Percentiles rank a stretch among this genome's conserved stretches.
Conservation (phyloP, 345 rosid genomes). For the Rhodamnia rubescens region DNA sequence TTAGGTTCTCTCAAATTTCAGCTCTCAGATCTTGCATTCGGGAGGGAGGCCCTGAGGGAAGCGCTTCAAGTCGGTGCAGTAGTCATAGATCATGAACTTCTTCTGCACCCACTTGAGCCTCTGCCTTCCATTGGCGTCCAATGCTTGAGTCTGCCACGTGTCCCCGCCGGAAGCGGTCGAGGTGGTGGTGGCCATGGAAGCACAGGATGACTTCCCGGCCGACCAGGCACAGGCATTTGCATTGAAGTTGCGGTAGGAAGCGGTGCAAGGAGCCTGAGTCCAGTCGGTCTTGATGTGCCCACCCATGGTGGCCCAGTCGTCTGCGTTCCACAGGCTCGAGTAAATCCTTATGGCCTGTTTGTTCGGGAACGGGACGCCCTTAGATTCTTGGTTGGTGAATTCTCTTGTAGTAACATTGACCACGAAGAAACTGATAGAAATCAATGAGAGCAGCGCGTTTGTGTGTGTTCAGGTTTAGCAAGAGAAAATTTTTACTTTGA, state of each 20-base stretch:
- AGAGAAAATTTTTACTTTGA: background rate
- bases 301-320: constrained; percentile 55
- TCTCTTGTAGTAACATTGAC: constrained; percentile 41
- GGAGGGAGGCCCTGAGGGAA: constrained; percentile 44
- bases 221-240: constrained; percentile 32
- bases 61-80: constrained; percentile 34
- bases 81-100: constrained; percentile 47
- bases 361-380: constrained; percentile 33
- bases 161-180: background rate
- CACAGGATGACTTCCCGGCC: constrained; percentile 22
- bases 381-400: constrained; percentile 33
- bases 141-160: constrained; percentile 25
- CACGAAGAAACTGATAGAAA: constrained; percentile 25
- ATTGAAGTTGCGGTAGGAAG: constrained; percentile 32
- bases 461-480: background rate
- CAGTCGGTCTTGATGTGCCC: constrained; percentile 45
- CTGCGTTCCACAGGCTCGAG: constrained; percentile 53
- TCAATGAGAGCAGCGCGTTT: background rate
- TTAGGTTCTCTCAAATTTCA: background rate
- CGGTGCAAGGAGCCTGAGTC: constrained; percentile 47
- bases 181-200: background rate
- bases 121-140: constrained; percentile 19
- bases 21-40: constrained; percentile 17
- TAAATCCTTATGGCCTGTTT: constrained; percentile 39
- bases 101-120: constrained; percentile 37